Base-by-base conservation (phyloP, 1,284 basidiomycete species). In the Sporisorium sorghi region DNA sequence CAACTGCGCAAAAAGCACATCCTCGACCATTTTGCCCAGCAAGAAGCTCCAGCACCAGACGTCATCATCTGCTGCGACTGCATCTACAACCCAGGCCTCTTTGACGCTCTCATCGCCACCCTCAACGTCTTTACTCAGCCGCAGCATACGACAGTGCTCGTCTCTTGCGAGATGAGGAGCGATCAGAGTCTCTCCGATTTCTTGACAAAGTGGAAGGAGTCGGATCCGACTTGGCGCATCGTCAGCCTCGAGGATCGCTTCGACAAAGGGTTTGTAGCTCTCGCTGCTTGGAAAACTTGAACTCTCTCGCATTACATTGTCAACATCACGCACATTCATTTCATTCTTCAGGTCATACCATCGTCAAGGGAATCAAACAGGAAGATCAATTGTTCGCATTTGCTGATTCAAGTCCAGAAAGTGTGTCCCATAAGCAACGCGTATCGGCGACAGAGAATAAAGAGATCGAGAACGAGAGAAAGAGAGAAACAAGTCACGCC, bases 71-170 rank as follows among this genome's bases (percentile, higher is more conserved):
- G 77, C 52, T 60, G 75, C 46, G 79, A 82, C 47, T 79, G 77
- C 66, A 75, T 82, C 58, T 82, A 77, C 68, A 83, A 83, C 35
- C 80, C 81, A 3, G 52, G 56, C 6, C 61, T 84, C 11, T 81
- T 83, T 42, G 39, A 58, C 2, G 66, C 81, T 14, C 65, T 84
- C 5, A 47, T 83, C 12, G 63, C 71, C 12, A 78, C 81, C 0
- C 47, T 84, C 30, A 62, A 73, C 33, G 50, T 76, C 3, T 73
- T 81, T 32, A 71, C 72, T 3, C 30, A 61, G 12, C 68, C 65
- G 3, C 8, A 40, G 6, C 61, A 73, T 7, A 82, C 80, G 1
- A 32, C 65, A 0, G 74, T 81, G 5, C 57, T 81, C 21, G 55
- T 82, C 5, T 57, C 77, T 15, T 61, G 75, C 50, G 79, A 83